Percentiles rank a stretch among this genome's conserved stretches.
These are phyloP conservation scores for Paramecium bursaria DNA, from an alignment of 73 alveolate genomes.

Conservation along the genomic window DNA sequence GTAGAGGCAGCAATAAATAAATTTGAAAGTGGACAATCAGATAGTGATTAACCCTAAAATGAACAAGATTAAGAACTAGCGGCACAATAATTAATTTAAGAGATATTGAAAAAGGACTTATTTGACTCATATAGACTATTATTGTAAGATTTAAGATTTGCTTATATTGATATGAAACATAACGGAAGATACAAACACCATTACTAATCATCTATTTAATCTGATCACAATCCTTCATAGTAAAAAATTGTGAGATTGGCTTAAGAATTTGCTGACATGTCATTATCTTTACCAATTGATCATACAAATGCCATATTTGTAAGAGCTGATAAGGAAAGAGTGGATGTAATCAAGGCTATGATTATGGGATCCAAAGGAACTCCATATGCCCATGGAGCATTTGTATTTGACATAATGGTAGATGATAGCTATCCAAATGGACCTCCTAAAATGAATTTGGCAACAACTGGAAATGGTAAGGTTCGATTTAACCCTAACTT, in stretches of 20 bases:
- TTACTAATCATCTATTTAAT: slow-evolving; percentile 46
- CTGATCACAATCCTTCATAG: slow-evolving; percentile 69
- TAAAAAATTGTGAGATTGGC: slow-evolving; percentile 83
- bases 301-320: slow-evolving; percentile 96
- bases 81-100: slow-evolving; percentile 42
- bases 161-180: slow-evolving; percentile 72
- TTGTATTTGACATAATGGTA: slow-evolving; percentile 90
- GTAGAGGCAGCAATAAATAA: slow-evolving; percentile 51
- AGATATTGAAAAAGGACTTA: slow-evolving; percentile 54
- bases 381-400: slow-evolving; percentile 98
- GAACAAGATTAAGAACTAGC: neutral
- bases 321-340: slow-evolving; percentile 90
- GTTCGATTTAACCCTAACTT: slow-evolving; percentile 97
- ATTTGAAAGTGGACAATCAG: slow-evolving; percentile 9
- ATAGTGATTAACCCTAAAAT: slow-evolving; percentile 8
- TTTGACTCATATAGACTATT: slow-evolving; percentile 58
- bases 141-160: slow-evolving; percentile 70
- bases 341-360: slow-evolving; percentile 95
- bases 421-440: slow-evolving; percentile 93
- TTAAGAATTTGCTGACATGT: slow-evolving; percentile 95
- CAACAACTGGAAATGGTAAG: slow-evolving; percentile 94
- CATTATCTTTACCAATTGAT: slow-evolving; percentile 93
- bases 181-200: slow-evolving; percentile 75
- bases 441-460: slow-evolving; percentile 93
- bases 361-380: slow-evolving; percentile 97